Base-by-base conservation (phyloP, 371 early-diverging fungal species). In the Mucor saturninus region DNA sequence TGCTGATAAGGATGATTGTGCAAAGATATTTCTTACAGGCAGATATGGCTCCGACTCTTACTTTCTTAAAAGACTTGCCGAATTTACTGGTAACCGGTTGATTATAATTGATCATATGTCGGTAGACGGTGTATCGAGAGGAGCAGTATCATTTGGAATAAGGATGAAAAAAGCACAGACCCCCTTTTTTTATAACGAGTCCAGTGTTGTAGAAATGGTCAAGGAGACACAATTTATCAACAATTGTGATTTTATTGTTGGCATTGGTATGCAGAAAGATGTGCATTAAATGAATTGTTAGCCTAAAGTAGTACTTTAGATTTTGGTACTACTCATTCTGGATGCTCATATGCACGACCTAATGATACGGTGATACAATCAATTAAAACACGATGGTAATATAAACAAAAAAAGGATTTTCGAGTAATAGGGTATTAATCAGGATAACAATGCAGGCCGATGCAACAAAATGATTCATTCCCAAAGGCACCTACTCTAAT, bases 311-410 rank as follows among this genome's bases (percentile, higher is more conserved):
- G 14, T 14, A 43, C 14, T 13, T 43, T 10, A 72, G 84, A 83
- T 75, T 83, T 83, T 72, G 84, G 81, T 43, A 81, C 81, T 13
- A 81, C 84, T 2, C 79, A 72, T 59, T 81, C 81, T 15, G 77
- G 77, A 21, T 74, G 74, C 39, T 74, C 72, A 15, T 76, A 72
- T 56, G 68, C 69, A 29, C 32, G 48, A 7, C 26, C 26, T 48
- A 26, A 28, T 15, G 48, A 48, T 1, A 48, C 3, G 11, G 14
- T 21, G 29, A 48, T 48, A 28, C 15, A 26, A 7, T 28, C 48
- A 26, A 15, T 48, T 5, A 48, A 14, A 43, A n/a, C 43, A 43
- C 21, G 28, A 28, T 48, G 21, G 21, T 8, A 56, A 45, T 5
- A 5, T 11, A 10, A 38, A 38, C 2, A 38, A 54, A 1, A 1